Conservation (phyloP, 2,329 filamentous ascomycete genomes). For the Dothideomycetes sp. region DNA sequence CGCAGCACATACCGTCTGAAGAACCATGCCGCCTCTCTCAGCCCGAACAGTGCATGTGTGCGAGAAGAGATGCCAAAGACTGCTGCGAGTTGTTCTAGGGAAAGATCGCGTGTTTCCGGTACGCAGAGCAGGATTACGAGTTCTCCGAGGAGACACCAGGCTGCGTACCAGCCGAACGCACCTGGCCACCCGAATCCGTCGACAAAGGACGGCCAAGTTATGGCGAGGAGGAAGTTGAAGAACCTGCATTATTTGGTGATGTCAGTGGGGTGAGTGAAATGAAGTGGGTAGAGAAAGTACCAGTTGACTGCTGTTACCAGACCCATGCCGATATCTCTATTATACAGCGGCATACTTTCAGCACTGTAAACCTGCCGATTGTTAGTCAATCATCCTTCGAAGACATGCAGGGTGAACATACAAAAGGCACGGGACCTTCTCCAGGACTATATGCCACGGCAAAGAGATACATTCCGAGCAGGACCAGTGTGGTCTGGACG, state of each 20-base stretch:
- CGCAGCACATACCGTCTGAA: conserved; percentile 1
- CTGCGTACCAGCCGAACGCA: conserved; percentile 46
- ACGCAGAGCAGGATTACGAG: conserved; percentile 27
- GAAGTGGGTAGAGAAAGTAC: conserved; percentile 13
- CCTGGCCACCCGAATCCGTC: conserved; percentile 36
- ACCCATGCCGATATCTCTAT: conserved; percentile 27
- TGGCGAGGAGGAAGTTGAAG: conserved; percentile 30
- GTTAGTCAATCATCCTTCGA: no score
- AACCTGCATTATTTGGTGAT: conserved; percentile 1
- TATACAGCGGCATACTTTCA: conserved; percentile 34
- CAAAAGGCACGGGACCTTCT: conserved; percentile 30
- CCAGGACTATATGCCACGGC: conserved; percentile 40
- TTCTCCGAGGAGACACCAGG: conserved; percentile 43
- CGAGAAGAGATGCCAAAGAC: conserved; percentile 13
- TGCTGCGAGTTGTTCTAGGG: conserved; percentile 32
- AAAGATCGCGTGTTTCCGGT: conserved; percentile 33
- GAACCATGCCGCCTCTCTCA: background rate
- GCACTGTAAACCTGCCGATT: conserved; percentile 19
- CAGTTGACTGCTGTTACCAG: conserved; percentile 44
- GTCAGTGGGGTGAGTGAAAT: background rate
- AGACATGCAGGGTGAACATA: conserved; percentile 9
- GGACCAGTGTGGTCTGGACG: conserved; percentile 17
- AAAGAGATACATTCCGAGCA: conserved; percentile 34
- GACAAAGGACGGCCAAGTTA: conserved; percentile 36
- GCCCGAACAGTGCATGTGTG: background rate